Conservation (phyloP, 1,284 basidiomycete species). For the Butyriboletus appendiculatus region DNA sequence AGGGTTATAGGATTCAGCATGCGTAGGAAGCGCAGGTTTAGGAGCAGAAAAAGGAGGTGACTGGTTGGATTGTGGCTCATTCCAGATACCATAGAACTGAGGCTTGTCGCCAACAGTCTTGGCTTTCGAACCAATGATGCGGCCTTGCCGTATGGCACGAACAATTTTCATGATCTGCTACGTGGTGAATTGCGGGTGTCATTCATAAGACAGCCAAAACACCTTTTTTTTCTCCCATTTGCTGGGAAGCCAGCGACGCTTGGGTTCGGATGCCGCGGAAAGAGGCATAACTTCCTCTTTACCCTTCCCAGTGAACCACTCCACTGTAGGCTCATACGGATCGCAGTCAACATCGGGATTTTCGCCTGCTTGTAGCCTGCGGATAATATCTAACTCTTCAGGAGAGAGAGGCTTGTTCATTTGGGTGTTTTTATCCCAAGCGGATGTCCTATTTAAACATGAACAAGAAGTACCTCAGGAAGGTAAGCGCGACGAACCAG, state of each 20-base stretch:
- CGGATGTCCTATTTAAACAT: slow-evolving; percentile 73
- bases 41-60: slow-evolving; percentile 91
- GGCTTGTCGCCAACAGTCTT: slow-evolving; percentile 70
- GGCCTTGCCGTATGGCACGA: slow-evolving; percentile 94
- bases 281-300: slow-evolving; percentile 95
- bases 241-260: slow-evolving; percentile 94
- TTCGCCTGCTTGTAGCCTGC: slow-evolving; percentile 86
- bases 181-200: slow-evolving; percentile 10
- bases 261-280: slow-evolving; percentile 91
- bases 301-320: slow-evolving; percentile 98
- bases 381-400: slow-evolving; percentile 96
- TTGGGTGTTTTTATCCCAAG: slow-evolving; percentile 89
- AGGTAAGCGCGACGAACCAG: slow-evolving; percentile 58
- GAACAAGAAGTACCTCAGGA: slow-evolving; percentile 4
- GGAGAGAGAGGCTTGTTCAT: slow-evolving; percentile 85
- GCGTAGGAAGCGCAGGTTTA: slow-evolving; percentile 86
- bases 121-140: slow-evolving; percentile 90
- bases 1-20: slow-evolving; percentile 98
- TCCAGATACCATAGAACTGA: slow-evolving; percentile 92
- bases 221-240: slow-evolving; percentile 99
- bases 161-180: slow-evolving; percentile 98
- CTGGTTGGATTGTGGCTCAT: slow-evolving; percentile 63
- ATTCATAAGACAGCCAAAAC: slow-evolving; percentile 1
- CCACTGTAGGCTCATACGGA: slow-evolving; percentile 90
- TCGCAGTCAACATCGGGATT: slow-evolving; percentile 90